Conservation (phyloP, 192 early-diverging fungal genomes). For the Podila horticola region DNA sequence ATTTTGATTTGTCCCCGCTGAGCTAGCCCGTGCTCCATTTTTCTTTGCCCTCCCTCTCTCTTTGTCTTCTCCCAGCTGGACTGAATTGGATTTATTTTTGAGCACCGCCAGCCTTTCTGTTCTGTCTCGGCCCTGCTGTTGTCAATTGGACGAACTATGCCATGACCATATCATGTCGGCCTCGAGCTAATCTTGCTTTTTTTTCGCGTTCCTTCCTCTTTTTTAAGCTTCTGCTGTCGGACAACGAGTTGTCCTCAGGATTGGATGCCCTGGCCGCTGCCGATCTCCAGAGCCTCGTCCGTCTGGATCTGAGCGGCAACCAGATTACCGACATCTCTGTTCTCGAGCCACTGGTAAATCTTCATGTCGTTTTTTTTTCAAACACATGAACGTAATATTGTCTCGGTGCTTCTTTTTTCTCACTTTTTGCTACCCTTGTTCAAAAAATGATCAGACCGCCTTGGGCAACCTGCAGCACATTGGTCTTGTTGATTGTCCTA, state of each 20-base stretch:
- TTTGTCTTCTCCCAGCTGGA: too few relatives aligned
- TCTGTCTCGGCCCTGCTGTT: too few relatives aligned
- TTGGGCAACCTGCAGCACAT: conserved; percentile 50
- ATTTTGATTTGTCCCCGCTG: not conserved
- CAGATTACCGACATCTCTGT: conserved; percentile 39
- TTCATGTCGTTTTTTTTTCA: too few relatives aligned
- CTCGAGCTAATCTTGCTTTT: too few relatives aligned
- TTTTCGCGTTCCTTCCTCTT: not conserved
- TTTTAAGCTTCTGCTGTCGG: conserved; percentile 53
- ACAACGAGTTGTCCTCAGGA: conserved; percentile 50
- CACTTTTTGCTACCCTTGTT: not conserved
- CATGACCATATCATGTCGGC: too few relatives aligned
- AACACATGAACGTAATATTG: not conserved
- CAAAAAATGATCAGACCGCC: conserved; percentile 16
- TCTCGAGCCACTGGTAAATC: conserved; percentile 49
- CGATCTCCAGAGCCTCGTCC: conserved; percentile 46
- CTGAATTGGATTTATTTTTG: too few relatives aligned
- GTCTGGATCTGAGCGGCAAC: conserved; percentile 53
- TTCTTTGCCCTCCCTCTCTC: not conserved
- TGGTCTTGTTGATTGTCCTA: conserved; percentile 35
- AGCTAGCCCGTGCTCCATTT: not conserved
- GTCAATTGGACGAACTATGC: too few relatives aligned
- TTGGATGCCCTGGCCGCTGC: conserved; percentile 54
- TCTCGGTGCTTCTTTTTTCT: not conserved
- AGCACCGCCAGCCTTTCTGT: too few relatives aligned